Evolutionary conservation across 805 yeast genomes (phyloP).

Genomic region (Ogataea glucozyma): DNA sequence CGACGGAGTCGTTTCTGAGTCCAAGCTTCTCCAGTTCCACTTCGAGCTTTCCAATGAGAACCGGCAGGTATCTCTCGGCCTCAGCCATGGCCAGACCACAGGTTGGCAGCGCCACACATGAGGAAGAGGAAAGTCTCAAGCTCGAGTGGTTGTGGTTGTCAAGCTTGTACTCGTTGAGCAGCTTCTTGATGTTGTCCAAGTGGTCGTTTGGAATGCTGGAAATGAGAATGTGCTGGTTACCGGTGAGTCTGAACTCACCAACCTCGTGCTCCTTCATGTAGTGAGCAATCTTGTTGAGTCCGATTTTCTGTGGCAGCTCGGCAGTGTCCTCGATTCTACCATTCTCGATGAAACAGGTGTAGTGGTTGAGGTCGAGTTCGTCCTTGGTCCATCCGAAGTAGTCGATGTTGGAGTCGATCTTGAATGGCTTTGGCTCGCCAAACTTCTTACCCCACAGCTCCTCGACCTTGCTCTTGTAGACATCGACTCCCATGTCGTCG

Average conservation of each 20-base stretch:
- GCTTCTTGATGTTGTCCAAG: slow-evolving; percentile 57
- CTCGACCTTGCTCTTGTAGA: slow-evolving; percentile 77
- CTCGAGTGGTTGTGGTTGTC: slow-evolving; percentile 84
- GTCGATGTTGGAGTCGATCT: slow-evolving; percentile 85
- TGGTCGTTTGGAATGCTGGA: slow-evolving; percentile 73
- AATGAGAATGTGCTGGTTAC: slow-evolving; percentile 88
- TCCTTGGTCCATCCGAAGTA: slow-evolving; percentile 93
- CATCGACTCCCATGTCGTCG: slow-evolving; percentile 90
- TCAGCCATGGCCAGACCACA: slow-evolving; percentile 99
- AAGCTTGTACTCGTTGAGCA: slow-evolving; percentile 72
- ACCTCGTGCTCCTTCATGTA: slow-evolving; percentile 57
- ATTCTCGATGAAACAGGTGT: slow-evolving; percentile 91
- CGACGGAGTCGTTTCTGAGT: slow-evolving; percentile 88
- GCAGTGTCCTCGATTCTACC: slow-evolving; percentile 95
- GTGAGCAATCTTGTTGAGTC: slow-evolving; percentile 76
- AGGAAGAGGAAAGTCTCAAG: slow-evolving; percentile 85
- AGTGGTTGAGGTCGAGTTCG: slow-evolving; percentile 81
- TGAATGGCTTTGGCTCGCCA: slow-evolving; percentile 67
- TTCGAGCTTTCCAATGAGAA: slow-evolving; percentile 77
- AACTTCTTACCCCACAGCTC: slow-evolving; percentile 77
- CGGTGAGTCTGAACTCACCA: slow-evolving; percentile 91
- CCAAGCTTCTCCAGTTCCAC: slow-evolving; percentile 88
- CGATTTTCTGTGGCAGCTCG: slow-evolving; percentile 86
- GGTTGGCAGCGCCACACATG: slow-evolving; percentile 98
- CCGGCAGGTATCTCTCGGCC: slow-evolving; percentile 90